Conservation (phyloP, 2,329 filamentous ascomycete species). For the Pseudocercospora musae region DNA sequence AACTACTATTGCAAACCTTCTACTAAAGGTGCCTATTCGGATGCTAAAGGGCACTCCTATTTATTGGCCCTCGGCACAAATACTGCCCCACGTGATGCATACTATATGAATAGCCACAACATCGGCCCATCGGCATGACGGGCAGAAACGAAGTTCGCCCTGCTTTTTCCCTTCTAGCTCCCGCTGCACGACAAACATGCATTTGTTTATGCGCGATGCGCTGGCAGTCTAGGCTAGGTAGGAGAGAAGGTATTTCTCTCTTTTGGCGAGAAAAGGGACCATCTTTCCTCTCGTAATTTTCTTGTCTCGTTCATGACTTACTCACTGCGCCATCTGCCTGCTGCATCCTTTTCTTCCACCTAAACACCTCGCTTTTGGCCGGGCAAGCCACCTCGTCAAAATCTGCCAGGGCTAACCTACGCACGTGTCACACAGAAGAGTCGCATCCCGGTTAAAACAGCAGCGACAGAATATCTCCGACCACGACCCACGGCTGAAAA, state of each 20-base stretch:
- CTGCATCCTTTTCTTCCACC: not conserved
- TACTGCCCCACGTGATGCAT: no score
- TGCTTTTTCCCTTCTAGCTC: not conserved
- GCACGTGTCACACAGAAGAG: not conserved
- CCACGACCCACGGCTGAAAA: not conserved
- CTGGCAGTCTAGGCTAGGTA: conserved; percentile 3
- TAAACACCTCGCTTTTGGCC: no score
- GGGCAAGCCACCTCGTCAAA: not conserved
- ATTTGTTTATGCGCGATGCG: conserved; percentile 3
- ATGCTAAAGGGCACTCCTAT: no score
- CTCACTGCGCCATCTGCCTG: not conserved
- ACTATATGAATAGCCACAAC: not conserved
- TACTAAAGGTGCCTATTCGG: no score
- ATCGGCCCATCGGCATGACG: not conserved
- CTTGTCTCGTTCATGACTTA: not conserved
- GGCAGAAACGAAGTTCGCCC: not conserved
- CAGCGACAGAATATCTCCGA: not conserved
- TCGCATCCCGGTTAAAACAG: not conserved
- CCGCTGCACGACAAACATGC: conserved; percentile 3
- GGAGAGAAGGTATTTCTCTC: conserved; percentile 1
- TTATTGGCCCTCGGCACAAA: no score
- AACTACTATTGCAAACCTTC: no score
- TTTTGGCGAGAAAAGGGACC: not conserved
- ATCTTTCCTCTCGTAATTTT: not conserved
- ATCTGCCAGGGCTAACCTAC: not conserved